phyloP scores from a whole-genome alignment of 2,329 filamentous ascomycete species.

The Xylaria sp. region DNA sequence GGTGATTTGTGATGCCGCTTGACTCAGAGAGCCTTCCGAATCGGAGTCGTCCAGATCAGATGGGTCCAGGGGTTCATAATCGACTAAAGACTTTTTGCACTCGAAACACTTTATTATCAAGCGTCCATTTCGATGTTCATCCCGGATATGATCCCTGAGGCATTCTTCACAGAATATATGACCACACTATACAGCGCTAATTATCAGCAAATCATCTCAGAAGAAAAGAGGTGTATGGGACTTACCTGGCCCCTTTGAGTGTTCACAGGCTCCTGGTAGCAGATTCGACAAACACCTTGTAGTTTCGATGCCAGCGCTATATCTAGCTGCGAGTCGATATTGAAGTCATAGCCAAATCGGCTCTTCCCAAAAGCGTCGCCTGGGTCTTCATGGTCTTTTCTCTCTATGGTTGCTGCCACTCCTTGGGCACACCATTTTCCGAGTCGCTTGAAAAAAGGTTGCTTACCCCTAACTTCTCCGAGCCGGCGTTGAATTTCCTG shows the following conservation, averaged over 20 bases:
- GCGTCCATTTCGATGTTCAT: slow-evolving; percentile 8
- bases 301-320: slow-evolving; percentile 11
- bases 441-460: slow-evolving; percentile 22
- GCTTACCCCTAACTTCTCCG: not conserved
- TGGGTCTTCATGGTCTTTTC: not conserved
- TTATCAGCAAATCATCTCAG: not conserved
- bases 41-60: slow-evolving; percentile 6
- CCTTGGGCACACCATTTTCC: slow-evolving; percentile 25
- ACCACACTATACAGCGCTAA: slow-evolving; percentile 11
- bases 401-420: not conserved
- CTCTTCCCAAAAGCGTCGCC: slow-evolving; percentile 7
- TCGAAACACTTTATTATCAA: slow-evolving; percentile 23
- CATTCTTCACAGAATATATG: slow-evolving; percentile 32
- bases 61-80: not conserved
- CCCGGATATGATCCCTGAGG: not conserved
- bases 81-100: slow-evolving; percentile 12
- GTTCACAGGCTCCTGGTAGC: slow-evolving; percentile 20
- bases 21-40: not conserved
- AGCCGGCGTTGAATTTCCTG: not conserved
- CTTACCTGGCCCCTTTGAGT: slow-evolving; percentile 2
- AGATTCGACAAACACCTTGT: slow-evolving; percentile 22
- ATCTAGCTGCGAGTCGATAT: slow-evolving; percentile 15
- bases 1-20: not conserved
- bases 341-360: slow-evolving; percentile 27
- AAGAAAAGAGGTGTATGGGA: not conserved